These are phyloP conservation scores for Sclerotinia minor DNA, from an alignment of 2,329 filamentous ascomycete species.

Conservation along the genomic window DNA sequence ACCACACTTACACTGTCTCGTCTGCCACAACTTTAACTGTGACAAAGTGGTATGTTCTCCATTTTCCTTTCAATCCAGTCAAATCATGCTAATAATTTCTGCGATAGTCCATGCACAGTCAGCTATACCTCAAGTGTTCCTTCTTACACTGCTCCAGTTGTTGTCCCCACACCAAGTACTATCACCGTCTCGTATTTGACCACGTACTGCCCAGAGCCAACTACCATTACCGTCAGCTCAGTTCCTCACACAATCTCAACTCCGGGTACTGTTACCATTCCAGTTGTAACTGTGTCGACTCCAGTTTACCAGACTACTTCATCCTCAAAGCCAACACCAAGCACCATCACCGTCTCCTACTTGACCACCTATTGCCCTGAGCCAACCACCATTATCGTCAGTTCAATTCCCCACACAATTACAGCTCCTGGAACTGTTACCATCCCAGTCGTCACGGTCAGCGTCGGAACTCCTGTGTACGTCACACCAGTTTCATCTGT, in stretches of 20 bases:
- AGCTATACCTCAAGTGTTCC: conserved; percentile 26
- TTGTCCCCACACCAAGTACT: conserved; percentile 17
- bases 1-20: conserved; percentile 29
- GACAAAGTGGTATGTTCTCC: conserved; percentile 13
- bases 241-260: conserved; percentile 31
- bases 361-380: conserved; percentile 22
- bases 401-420: conserved; percentile 32
- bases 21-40: conserved; percentile 22
- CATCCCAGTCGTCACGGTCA: conserved; percentile 28
- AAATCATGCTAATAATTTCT: neutral
- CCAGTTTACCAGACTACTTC: neutral
- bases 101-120: conserved; percentile 15
- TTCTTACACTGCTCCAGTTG: conserved; percentile 26
- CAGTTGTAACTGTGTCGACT: conserved; percentile 25
- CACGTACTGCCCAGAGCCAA: conserved; percentile 26
- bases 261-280: conserved; percentile 26
- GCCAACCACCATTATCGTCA: conserved; percentile 28
- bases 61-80: neutral
- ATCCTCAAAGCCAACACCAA: conserved; percentile 11
- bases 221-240: conserved; percentile 29
- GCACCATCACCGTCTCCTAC: conserved; percentile 20
- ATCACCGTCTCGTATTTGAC: conserved; percentile 21
- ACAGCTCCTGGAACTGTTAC: conserved; percentile 28
- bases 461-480: conserved; percentile 17
- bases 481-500: conserved; percentile 8